Evolutionary conservation across 208 protist genomes (phyloP), one percentile per base, ranked within the genome.

Genomic region (Naegleria fowleri): DNA sequence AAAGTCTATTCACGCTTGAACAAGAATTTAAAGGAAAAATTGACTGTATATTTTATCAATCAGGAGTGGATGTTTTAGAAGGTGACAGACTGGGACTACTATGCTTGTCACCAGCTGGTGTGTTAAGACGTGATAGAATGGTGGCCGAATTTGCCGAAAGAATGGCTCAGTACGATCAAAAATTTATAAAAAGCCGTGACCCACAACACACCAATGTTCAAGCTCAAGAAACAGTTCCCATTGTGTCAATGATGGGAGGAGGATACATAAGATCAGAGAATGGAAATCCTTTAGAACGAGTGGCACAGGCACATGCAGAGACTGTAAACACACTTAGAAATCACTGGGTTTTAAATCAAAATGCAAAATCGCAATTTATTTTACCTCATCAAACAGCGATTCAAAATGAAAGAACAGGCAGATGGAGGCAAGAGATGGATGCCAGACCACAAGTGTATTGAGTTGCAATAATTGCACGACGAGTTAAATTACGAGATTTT

Each of bases 11-110:
- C 6, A 79, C 29, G 9, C 29, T 79, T 1, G 67, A 79, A 36
- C 67, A 79, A 33, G 67, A 79, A 79, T 33, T 36, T 29, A 79
- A 33, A 33, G 67, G 25, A 36, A 79, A 79, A 33, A 79, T 79
- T 89, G 86, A 89, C 39, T 36, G 59, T 40, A 67, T 89, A 0
- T 89, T 67, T 40, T 89, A 39, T 67, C 41, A 89, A 67, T 19
- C 25, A n/a, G 86, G 86, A 40, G 41, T 67, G 0, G 86, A 89
- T 89, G 11, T 67, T 7, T 41, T 89, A n/a, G 4, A 89, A 67
- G 36, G 36, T 67, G 86, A 89, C 22, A 39, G 48, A 52, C 39
- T 89, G 6, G 86, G 86, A 41, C 55, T n/a, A 67, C 40, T 89
- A 38, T 41, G 2, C 0, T 4, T 89, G 2, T 33, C 48, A 5